Evolutionary conservation across 768 basidiomycete genomes (phyloP), one percentile per base, ranked within the genome.

Genomic region (Lactarius sp.): DNA sequence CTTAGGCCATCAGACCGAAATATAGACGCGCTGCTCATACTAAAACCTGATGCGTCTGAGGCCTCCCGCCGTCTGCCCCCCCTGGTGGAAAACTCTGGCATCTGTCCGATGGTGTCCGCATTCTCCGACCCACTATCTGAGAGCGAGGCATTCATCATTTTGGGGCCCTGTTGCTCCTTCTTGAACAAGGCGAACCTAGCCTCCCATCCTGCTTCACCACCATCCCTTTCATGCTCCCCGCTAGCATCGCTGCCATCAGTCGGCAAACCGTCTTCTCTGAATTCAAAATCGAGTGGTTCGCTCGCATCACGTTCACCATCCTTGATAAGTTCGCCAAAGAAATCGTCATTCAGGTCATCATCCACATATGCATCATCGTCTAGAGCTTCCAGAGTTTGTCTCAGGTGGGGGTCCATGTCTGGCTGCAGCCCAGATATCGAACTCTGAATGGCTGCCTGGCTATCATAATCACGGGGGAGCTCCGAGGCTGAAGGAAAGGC

Each of bases 11-110:
- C 89, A 67, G 92, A 98, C 51, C 97, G 85, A 76, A 85, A 90
- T 90, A 98, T 93, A 14, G 93, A 93, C 3, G 93, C 94, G 70
- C 92, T 94, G 73, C 91, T 96, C 94, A 99, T 98, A 72, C 90
- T 92, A 79, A 96, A 96, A 13, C 92, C 94, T 22, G 92, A 93
- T 9, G 92, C 94, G 66, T 93, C 89, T 56, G 90, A 93, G 0
- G 85, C 79, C 3, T 85, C 86, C 69, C 86, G 86, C 67, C 85
- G 79, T 71, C 85, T 87, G 6, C 88, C 87, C 16, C 93, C 89
- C 54, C 87, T 79, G 60, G 96, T 88, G n/a, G 87, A 84, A 68
- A 94, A 81, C 55, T 78, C 79, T 12, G 88, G 89, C 9, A 98
- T 75, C 3, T 82, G 83, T 0, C 86, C 85, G 34, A 99, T 74